Evolutionary conservation across 768 basidiomycete species (phyloP).

Genomic region (Leccinum barrowsii): DNA sequence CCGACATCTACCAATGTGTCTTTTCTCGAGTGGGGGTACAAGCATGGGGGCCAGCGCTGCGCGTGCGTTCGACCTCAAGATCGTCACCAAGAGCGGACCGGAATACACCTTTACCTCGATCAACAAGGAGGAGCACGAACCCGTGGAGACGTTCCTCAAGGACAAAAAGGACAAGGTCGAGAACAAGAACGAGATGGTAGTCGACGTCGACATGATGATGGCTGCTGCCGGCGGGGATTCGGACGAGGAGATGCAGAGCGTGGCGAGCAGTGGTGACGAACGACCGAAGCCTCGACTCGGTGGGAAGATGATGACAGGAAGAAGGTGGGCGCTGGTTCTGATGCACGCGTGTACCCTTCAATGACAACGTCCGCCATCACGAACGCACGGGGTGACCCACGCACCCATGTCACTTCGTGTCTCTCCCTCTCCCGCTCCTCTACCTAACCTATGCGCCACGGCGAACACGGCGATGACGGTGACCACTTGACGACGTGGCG

Average conservation of each 20-base stretch:
- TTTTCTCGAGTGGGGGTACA: conserved; percentile 87
- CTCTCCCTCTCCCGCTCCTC: too few relatives aligned
- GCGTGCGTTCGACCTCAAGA: conserved; percentile 90
- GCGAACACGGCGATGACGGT: too few relatives aligned
- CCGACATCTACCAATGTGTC: conserved; percentile 83
- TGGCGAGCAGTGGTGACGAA: conserved; percentile 66
- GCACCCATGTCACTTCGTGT: too few relatives aligned
- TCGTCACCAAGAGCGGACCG: conserved; percentile 79
- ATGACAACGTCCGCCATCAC: too few relatives aligned
- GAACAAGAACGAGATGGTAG: conserved; percentile 83
- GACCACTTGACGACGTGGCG: too few relatives aligned
- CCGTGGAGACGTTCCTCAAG: conserved; percentile 78
- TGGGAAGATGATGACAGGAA: conserved; percentile 73
- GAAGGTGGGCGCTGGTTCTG: conserved; percentile 39
- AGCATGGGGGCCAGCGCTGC: conserved; percentile 79
- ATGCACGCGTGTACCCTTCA: not conserved
- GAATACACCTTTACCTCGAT: conserved; percentile 91
- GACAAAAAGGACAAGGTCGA: conserved; percentile 88
- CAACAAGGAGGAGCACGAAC: conserved; percentile 92
- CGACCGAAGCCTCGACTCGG: conserved; percentile 48
- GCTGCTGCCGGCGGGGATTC: conserved; percentile 61
- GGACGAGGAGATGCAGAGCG: conserved; percentile 83
- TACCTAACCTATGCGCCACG: too few relatives aligned
- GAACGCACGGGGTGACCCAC: too few relatives aligned
- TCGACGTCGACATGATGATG: conserved; percentile 77